Evolutionary conservation across 768 basidiomycete species (phyloP), one percentile per base, ranked within the genome.

Genomic region (Auriculariales sp.): DNA sequence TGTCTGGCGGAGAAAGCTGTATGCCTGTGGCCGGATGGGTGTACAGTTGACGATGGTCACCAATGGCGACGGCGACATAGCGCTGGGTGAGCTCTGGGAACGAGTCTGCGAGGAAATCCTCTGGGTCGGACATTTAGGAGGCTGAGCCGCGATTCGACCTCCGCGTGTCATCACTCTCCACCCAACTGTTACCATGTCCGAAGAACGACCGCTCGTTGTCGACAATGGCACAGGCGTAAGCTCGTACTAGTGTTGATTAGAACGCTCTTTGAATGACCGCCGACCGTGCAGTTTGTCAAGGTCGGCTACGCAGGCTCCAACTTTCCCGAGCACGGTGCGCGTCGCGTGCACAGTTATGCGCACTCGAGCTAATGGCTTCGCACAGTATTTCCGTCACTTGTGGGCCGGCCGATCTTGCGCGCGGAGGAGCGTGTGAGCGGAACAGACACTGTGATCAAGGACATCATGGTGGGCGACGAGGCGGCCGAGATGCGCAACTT

Each of bases 391-490:
- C 89, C 94, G 3, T 98, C 95, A 33, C 81, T 99, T 62, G 79
- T 99, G 57, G 95, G 95, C 15, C 83, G 94, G 17, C 94, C 94
- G 28, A 99, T 99, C 63, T 72, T 98, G 53, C 90, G 94, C 52
- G 94, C 94, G 7, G 94, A 98, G 67, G 94, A 98, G 68, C 86
- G 94, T 50, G 79, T 92, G 28, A 85, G 89, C 33, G 72, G 79
- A 34, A 32, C 31, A 32, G 7, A 7, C 9, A 73, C 84, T 10
- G 66, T 82, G 56, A 97, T 98, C 74, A 89, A 88, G 61, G 94
- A 99, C 65, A 84, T 97, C 69, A 95, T 98, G 91, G 71, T 97
- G 64, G 95, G 95, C 54, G 94, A 98, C 71, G 89, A 94, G 63
- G 95, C 95, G 24, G 88, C 88, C 12, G 77, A 82, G 66, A 83